Base-by-base conservation (phyloP, 2,329 filamentous ascomycete species). In the Fusarium subglutinans region DNA sequence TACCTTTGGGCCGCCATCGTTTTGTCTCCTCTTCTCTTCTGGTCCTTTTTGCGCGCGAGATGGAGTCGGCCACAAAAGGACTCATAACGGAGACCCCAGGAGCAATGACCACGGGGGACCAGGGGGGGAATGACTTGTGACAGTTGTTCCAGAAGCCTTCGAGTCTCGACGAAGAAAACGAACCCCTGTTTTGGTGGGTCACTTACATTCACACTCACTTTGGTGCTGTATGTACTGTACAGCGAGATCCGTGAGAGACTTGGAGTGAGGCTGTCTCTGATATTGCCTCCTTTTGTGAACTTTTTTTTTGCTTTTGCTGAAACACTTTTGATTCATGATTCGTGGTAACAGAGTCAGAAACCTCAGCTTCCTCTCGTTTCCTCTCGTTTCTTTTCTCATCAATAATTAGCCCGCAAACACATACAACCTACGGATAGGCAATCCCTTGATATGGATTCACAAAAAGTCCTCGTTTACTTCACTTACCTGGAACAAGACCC, bases 91-190 rank as follows among this genome's bases (percentile, higher is more conserved):
- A 35, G 55, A 60, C 61, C 60, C 61, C 58, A 63, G 51, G 63
- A 63, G 61, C 65, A 71, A 65, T 56, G 71, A 24, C 65, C 43
- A 45, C 61, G 55, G 33, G 33, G 58, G 47, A 12, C 37, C 66
- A 54, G 30, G 45, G 65, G 65, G 54, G 50, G 43, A 13, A 30
- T 14, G 54, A 37, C 45, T 63, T 64, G 71, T 73, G 71, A 71
- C 72, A 75, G 62, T 63, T 66, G 67, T 75, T 75, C 73, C 73
- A 75, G 73, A 75, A 75, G 58, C 40, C 69, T 73, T 75, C 69
- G 33, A 35, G 33, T 35, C 33, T 35, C 33, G 56, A 61, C 26
- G 61, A 74, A 73, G 45, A 63, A 66, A 54, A 44, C 35, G 44
- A 30, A 10, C 37, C 65, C 70, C 30, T 50, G 60, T 50, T 45